Base-by-base conservation (phyloP, 805 yeast genomes). In the Yamadazyma paraphyllophila region DNA sequence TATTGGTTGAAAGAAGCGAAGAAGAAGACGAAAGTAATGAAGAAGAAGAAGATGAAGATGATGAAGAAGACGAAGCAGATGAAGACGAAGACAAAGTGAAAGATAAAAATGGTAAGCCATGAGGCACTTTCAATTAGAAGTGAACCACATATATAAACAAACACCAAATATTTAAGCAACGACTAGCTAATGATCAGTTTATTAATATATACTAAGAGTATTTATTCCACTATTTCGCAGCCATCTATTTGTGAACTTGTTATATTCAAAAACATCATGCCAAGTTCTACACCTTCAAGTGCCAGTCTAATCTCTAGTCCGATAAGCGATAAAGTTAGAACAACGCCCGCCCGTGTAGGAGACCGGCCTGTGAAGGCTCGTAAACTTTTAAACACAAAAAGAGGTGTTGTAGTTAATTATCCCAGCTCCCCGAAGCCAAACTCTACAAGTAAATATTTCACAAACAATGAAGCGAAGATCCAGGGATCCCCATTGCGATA, bases 1-100 rank as follows among this genome's bases (percentile, higher is more conserved):
- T 71, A 12, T 59, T 71, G 51, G 67, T 69, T 36, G 57, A 50
- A 26, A 49, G 52, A 25, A 53, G 50, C 10, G 54, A 53, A 15
- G 36, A 14, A 2, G 35, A 39, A 17, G 39, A 41, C 4, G 40
- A 36, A 5, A 36, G 29, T 12, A 25, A 35, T 7, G 31, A 42
- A 7, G 45, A 42, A 16, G 35, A 17, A 10, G 39, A 35, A 4
- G 41, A 29, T 2, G 45, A 35, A n/a, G 41, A 35, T 5, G 40
- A 42, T 13, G 45, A 42, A 8, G 36, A 20, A 11, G 36, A 42
- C 7, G 35, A 15, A 15, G 45, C 36, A 26, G 45, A 17, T 11
- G 45, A 42, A 20, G 37, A 32, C 10, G 43, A 32, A 16, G 30
- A 14, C n/a, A 12, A 38, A n/a, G 35, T 27, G 3, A 25, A 39